Evolutionary conservation across 225 moss, liverwort and hornwort species (phyloP).

Genomic region (Sphagnum tenellum): DNA sequence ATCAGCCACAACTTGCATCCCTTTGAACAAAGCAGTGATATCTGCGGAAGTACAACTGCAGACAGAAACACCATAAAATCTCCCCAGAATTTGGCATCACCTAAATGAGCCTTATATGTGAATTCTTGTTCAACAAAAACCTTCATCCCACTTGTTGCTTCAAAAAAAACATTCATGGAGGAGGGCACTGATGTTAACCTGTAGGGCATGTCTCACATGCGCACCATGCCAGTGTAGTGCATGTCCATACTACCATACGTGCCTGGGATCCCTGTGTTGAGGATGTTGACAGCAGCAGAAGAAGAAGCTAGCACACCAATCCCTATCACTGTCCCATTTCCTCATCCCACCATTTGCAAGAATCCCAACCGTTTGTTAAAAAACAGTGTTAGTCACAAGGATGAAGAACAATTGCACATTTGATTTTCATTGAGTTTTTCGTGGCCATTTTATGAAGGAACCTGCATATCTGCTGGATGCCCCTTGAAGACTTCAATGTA

Average conservation of each 20-base stretch:
- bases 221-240: constrained; percentile 97
- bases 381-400: too few relatives aligned
- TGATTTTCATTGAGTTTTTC: too few relatives aligned
- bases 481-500: constrained; percentile 99
- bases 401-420: too few relatives aligned
- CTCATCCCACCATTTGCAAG: constrained; percentile 99
- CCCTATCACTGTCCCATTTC: too few relatives aligned
- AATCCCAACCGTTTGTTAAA: constrained; percentile 85
- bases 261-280: constrained; percentile 95
- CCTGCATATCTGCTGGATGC: constrained; percentile 99
- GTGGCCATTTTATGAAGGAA: too few relatives aligned
- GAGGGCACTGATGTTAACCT: constrained; percentile 32
- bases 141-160: too few relatives aligned
- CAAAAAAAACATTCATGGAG: too few relatives aligned
- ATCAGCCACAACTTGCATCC: constrained; percentile 97
- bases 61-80: constrained; percentile 12
- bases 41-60: constrained; percentile 98
- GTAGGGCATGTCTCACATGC: constrained; percentile 99
- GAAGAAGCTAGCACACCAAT: constrained; percentile 60
- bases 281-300: constrained; percentile 52
- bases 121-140: too few relatives aligned
- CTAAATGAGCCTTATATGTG: too few relatives aligned
- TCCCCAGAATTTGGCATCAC: too few relatives aligned
- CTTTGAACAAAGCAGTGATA: constrained; percentile 98
- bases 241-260: constrained; percentile 99